Evolutionary conservation across 2,329 filamentous ascomycete species (phyloP).

Genomic region (Alternaria viburni): DNA sequence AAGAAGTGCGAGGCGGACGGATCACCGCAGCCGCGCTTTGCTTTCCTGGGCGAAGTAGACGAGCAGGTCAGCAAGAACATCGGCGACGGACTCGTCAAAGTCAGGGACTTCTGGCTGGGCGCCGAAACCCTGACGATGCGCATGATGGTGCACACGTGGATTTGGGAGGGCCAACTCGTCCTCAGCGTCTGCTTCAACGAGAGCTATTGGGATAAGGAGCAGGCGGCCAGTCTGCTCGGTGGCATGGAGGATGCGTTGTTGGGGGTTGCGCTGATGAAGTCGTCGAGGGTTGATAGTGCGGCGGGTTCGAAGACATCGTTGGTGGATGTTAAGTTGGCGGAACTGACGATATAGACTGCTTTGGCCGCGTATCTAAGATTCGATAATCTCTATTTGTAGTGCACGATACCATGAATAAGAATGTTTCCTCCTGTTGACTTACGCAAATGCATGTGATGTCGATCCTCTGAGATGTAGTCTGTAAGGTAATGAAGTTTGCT

Average conservation of each 20-base stretch:
- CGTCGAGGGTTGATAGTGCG: neutral
- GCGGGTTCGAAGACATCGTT: neutral
- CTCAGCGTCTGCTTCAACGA: constrained; percentile 32
- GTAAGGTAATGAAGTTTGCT: neutral
- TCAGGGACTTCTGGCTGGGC: constrained; percentile 32
- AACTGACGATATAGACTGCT: neutral
- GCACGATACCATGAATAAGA: neutral
- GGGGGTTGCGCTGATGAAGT: constrained; percentile 12
- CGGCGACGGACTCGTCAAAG: constrained; percentile 19
- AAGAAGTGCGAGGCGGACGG: constrained; percentile 18
- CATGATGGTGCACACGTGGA: constrained; percentile 34
- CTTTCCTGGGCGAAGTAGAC: constrained; percentile 25
- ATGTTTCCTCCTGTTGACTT: neutral
- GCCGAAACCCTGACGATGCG: constrained; percentile 30
- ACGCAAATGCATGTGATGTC: neutral
- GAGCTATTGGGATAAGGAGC: constrained; percentile 27
- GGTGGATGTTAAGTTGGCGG: neutral
- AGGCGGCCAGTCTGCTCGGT: constrained; percentile 16
- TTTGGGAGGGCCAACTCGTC: constrained; percentile 25
- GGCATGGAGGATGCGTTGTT: constrained; percentile 23
- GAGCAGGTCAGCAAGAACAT: constrained; percentile 23
- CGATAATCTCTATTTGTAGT: neutral
- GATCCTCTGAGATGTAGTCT: neutral
- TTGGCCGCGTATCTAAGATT: neutral
- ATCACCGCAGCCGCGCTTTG: constrained; percentile 24